phyloP scores from a whole-genome alignment of 2,329 filamentous ascomycete species.

The Colletotrichum truncatum region DNA sequence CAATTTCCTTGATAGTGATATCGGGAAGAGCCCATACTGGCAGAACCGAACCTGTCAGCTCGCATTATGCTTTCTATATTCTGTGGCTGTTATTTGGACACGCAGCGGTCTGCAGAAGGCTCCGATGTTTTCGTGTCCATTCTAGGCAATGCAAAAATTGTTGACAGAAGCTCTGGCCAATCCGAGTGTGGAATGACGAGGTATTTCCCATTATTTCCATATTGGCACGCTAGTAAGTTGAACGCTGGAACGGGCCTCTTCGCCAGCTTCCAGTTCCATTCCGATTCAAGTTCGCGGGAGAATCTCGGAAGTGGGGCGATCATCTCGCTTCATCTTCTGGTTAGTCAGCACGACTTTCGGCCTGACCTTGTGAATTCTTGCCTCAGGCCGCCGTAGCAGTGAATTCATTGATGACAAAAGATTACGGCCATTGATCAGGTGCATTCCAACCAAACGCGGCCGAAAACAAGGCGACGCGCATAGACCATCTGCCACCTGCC shows the following conservation, averaged over 20 bases:
- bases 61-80: neutral
- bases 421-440: neutral
- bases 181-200: neutral
- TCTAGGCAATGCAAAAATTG: neutral
- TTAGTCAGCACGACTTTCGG: neutral
- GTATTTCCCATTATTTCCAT: slow-evolving; percentile 25
- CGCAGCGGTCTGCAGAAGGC: neutral
- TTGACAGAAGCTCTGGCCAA: slow-evolving; percentile 18
- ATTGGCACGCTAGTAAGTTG: neutral
- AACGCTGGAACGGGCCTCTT: neutral
- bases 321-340: slow-evolving; percentile 11
- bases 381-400: neutral
- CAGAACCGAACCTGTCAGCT: too few relatives aligned
- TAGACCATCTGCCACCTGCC: neutral
- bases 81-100: neutral
- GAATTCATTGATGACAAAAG: slow-evolving; percentile 13
- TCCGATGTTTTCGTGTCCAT: neutral
- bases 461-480: neutral
- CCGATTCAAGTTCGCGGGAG: neutral
- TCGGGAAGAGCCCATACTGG: too few relatives aligned
- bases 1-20: too few relatives aligned
- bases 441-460: neutral
- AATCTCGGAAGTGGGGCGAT: slow-evolving; percentile 9
- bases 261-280: neutral
- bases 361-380: neutral